A percentile compares a stretch with the other conserved stretches of the same genome.
phyloP scores from a whole-genome alignment of 176 grass and related monocot genomes.

The Bothriochloa decipiens region DNA sequence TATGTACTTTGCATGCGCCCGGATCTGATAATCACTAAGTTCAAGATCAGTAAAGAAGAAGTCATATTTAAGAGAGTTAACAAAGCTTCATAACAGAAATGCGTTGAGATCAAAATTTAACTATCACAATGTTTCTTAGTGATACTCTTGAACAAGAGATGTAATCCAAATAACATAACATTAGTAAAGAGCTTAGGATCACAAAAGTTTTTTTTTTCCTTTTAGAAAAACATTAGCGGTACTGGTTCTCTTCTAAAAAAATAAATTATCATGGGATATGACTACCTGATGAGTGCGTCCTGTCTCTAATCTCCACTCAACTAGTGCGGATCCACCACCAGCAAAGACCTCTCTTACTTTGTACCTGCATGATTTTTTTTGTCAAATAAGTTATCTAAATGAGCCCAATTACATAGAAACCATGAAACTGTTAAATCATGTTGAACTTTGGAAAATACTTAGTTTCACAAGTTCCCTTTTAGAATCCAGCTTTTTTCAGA shows the following conservation, averaged over 20 bases:
- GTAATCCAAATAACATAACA: conserved; percentile 7
- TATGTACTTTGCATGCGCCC: conserved; percentile 83
- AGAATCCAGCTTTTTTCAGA: background rate
- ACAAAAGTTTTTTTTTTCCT: background rate
- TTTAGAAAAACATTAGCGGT: background rate
- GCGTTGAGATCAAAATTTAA: background rate
- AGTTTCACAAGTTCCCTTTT: background rate
- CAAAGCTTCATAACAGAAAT: background rate
- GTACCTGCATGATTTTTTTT: conserved; percentile 57
- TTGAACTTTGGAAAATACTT: background rate
- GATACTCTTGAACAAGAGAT: background rate
- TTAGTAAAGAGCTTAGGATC: background rate
- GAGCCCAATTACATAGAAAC: background rate
- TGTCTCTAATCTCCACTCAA: conserved; percentile 94
- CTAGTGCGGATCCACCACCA: conserved; percentile 74
- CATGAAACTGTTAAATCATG: background rate
- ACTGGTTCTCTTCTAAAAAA: background rate
- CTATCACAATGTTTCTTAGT: background rate
- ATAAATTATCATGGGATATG: background rate
- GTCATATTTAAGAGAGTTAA: background rate
- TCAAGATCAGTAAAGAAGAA: background rate
- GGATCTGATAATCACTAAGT: conserved; percentile 57
- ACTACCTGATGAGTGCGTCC: conserved; percentile 89
- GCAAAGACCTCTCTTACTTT: conserved; percentile 74
- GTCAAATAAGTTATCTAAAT: conserved; percentile 6